These are phyloP conservation scores for Saksenaea oblongispora DNA, from an alignment of 371 early-diverging fungal genomes.

Conservation along the genomic window DNA sequence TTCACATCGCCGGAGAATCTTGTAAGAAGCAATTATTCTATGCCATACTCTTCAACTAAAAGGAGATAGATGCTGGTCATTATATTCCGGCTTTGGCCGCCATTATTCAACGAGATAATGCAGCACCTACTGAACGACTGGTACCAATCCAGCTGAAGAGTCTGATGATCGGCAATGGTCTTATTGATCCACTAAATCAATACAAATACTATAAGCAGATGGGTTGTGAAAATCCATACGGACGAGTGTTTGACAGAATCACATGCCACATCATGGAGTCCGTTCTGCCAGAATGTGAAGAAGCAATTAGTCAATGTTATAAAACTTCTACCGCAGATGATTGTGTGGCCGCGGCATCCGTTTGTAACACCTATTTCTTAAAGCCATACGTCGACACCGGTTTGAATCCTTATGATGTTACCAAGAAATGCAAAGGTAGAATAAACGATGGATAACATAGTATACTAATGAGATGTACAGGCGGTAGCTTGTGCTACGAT, in stretches of 20 bases:
- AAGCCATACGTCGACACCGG: conserved; percentile 63
- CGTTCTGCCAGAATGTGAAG: conserved; percentile 71
- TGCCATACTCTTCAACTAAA: not conserved
- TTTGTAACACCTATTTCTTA: conserved; percentile 77
- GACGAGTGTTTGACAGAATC: conserved; percentile 66
- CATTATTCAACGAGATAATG: conserved; percentile 64
- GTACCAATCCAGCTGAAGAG: conserved; percentile 68
- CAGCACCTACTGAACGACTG: conserved; percentile 38
- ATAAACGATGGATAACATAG: not conserved
- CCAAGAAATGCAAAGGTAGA: conserved; percentile 60
- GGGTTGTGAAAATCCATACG: conserved; percentile 83
- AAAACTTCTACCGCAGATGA: conserved; percentile 65
- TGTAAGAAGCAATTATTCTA: conserved; percentile 29
- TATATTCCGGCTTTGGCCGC: conserved; percentile 77
- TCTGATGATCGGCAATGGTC: conserved; percentile 88
- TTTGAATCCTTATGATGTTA: conserved; percentile 77
- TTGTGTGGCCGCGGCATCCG: conserved; percentile 80
- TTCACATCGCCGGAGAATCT: conserved; percentile 72
- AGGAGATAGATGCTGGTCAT: conserved; percentile 62
- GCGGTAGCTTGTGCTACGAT: conserved; percentile 74
- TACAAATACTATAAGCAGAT: conserved; percentile 87
- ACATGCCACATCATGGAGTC: conserved; percentile 71
- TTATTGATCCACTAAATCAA: conserved; percentile 88
- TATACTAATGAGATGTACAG: conserved; percentile 1
- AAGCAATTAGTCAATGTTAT: conserved; percentile 83